Base-by-base conservation (phyloP, 345 rosid species). In the Fremontodendron californicum region DNA sequence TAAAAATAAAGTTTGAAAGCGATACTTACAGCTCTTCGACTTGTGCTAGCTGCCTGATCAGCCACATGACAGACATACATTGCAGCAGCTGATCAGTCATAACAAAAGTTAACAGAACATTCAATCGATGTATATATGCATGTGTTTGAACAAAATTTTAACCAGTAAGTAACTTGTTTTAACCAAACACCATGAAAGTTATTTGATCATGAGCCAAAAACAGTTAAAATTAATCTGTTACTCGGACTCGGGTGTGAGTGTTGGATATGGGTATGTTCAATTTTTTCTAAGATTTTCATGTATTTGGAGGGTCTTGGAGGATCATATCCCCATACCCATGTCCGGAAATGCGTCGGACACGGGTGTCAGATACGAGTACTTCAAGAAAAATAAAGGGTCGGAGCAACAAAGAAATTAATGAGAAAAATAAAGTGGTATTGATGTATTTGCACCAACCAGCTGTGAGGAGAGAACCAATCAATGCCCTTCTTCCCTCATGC, bases 21-120 rank as follows among this genome's bases (percentile, higher is more conserved):
- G 42, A 51, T 31, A 71, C 96, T 83, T 84, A 93, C 98, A 70
- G 98, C 99, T 90, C 99, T 91, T 83, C 93, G 85, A 77, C 99
- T 95, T 27, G 98, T 93, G 88, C 94, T 95, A 69, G 76, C 99
- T 78, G 98, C 99, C 76, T 90, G n/a, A n/a, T n/a, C 87, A 27
- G 96, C 88, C 78, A 80, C 87, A 85, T 89, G 88, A 75, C 81
- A 84, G 73, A 80, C 71, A 75, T 73, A 60, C 55, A 73, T 19
- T 40, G 85, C 93, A 81, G 87, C 85, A 78, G 85, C 97, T 93
- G 87, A 74, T 21, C 49, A 66, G 11, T 77, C 73, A 75, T 79
- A 75, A 62, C 21, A 66, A 64, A 73, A 62, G 75, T 48, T 39
- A 73, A 37, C 25, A 63, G 37, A 75, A 67, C 27, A 35, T 46